A percentile compares a stretch with the other conserved stretches of the same genome.
Conservation (phyloP, 345 rosid genomes). For the Salix udensis region DNA sequence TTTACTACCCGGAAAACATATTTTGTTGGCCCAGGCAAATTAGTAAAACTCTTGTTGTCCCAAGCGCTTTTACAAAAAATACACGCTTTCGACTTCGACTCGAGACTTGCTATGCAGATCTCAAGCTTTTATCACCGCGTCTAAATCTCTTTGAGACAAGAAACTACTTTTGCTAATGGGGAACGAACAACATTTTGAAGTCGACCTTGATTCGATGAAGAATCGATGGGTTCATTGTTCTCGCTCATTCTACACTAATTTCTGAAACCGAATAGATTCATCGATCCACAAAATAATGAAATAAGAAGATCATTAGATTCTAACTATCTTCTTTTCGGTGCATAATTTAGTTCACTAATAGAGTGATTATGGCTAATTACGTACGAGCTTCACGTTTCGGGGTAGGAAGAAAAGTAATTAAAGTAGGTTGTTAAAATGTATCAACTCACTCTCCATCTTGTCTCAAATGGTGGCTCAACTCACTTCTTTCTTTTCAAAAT, state of each 20-base stretch:
- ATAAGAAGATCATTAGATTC: not conserved
- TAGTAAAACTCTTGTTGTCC: too few relatives aligned
- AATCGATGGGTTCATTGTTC: slow-evolving; percentile 5
- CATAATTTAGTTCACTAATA: too few relatives aligned
- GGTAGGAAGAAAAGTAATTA: not conserved
- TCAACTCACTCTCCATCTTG: not conserved
- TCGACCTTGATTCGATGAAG: slow-evolving; percentile 1
- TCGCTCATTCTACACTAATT: not conserved
- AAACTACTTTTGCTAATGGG: not conserved
- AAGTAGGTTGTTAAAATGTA: slow-evolving; percentile 6
- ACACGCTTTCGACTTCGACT: too few relatives aligned
- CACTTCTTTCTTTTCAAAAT: slow-evolving; percentile 1
- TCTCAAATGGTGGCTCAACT: slow-evolving; percentile 2
- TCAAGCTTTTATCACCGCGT: fast-evolving
- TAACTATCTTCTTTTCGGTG: too few relatives aligned
- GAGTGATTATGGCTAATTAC: not conserved
- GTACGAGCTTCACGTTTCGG: slow-evolving; percentile 11
- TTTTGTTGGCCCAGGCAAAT: fast-evolving
- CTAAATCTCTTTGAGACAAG: too few relatives aligned
- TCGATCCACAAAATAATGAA: not conserved
- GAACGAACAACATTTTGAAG: not conserved
- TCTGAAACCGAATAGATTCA: slow-evolving; percentile 13
- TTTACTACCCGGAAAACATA: too few relatives aligned
- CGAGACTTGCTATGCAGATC: fast-evolving
- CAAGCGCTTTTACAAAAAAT: too few relatives aligned